These are phyloP conservation scores for Myxozyma lipomycoides DNA, from an alignment of 805 yeast species.

Conservation along the genomic window DNA sequence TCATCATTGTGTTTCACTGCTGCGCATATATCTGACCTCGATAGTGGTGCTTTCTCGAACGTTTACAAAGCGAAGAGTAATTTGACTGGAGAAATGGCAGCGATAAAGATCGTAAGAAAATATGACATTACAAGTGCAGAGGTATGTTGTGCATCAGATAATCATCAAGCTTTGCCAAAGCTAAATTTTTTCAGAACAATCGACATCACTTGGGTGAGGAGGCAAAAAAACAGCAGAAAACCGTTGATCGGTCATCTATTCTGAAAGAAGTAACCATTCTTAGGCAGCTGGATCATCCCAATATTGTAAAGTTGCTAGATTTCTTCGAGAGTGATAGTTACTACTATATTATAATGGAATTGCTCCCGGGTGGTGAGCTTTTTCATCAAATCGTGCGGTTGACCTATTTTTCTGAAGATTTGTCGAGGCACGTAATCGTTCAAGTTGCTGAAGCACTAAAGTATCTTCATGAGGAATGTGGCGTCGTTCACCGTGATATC, in stretches of 20 bases:
- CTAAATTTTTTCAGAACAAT: background rate
- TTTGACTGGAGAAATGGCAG: slow-evolving; percentile 48
- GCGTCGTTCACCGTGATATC: slow-evolving; percentile 74
- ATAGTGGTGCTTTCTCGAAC: slow-evolving; percentile 76
- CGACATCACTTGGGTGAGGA: slow-evolving; percentile 24
- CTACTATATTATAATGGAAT: slow-evolving; percentile 65
- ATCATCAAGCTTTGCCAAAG: background rate
- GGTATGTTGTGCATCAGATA: background rate
- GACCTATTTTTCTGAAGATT: slow-evolving; percentile 70
- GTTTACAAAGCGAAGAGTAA: slow-evolving; percentile 69
- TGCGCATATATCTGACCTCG: background rate
- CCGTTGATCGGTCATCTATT: slow-evolving; percentile 46
- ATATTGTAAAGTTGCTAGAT: slow-evolving; percentile 54
- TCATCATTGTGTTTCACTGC: background rate
- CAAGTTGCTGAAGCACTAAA: slow-evolving; percentile 70
- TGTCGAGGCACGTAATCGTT: slow-evolving; percentile 65
- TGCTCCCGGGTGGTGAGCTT: slow-evolving; percentile 73
- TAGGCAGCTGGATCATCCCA: slow-evolving; percentile 59
- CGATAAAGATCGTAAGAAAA: slow-evolving; percentile 73
- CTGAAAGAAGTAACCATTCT: slow-evolving; percentile 70
- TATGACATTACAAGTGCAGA: slow-evolving; percentile 33
- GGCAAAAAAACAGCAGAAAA: slow-evolving; percentile 27
- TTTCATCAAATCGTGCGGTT: slow-evolving; percentile 74
- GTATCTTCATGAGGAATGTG: slow-evolving; percentile 65
- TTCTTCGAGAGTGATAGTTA: slow-evolving; percentile 49